These are phyloP conservation scores for Ananas comosus DNA, from an alignment of 176 grass and related monocot species.

Conservation along the genomic window DNA sequence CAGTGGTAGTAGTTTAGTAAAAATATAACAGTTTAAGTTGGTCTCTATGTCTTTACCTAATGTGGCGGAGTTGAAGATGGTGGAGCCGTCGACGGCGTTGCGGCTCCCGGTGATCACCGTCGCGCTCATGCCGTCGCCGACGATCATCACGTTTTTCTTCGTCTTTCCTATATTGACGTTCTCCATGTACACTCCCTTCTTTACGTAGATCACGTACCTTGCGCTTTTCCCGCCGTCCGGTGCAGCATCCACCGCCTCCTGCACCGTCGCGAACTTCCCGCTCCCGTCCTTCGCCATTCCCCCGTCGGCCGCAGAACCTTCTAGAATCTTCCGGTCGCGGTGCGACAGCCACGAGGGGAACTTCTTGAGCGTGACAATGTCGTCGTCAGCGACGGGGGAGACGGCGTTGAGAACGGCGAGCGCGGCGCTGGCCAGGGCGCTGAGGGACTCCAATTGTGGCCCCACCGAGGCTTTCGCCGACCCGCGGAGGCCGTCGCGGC, in stretches of 20 bases:
- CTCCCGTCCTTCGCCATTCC: slow-evolving; percentile 44
- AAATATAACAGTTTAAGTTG: too few species aligned
- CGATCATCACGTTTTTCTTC: slow-evolving; percentile 47
- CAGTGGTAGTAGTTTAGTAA: too few species aligned
- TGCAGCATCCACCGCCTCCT: slow-evolving; percentile 40
- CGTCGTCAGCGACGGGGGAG: background rate
- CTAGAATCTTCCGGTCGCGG: slow-evolving; percentile 22
- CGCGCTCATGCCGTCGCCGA: slow-evolving; percentile 46
- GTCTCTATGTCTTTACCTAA: slow-evolving; percentile 17
- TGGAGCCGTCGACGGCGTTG: slow-evolving; percentile 46
- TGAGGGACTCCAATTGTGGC: slow-evolving; percentile 21
- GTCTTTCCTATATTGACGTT: slow-evolving; percentile 36
- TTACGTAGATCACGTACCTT: slow-evolving; percentile 48
- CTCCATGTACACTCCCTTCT: slow-evolving; percentile 53
- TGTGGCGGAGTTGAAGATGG: slow-evolving; percentile 45
- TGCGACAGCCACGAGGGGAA: slow-evolving; percentile 32
- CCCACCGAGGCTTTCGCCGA: slow-evolving; percentile 8
- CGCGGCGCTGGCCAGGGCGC: slow-evolving; percentile 35
- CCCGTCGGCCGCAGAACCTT: background rate
- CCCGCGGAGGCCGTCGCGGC: slow-evolving; percentile 20
- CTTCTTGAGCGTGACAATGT: background rate
- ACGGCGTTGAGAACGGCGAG: slow-evolving; percentile 42
- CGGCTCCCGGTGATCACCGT: slow-evolving; percentile 53
- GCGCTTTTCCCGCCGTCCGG: slow-evolving; percentile 22
- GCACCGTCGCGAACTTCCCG: slow-evolving; percentile 42